A percentile compares a stretch with the other conserved stretches of the same genome.
Evolutionary conservation across 2,329 filamentous ascomycete genomes (phyloP).

Genomic region (Didymella segeticola): DNA sequence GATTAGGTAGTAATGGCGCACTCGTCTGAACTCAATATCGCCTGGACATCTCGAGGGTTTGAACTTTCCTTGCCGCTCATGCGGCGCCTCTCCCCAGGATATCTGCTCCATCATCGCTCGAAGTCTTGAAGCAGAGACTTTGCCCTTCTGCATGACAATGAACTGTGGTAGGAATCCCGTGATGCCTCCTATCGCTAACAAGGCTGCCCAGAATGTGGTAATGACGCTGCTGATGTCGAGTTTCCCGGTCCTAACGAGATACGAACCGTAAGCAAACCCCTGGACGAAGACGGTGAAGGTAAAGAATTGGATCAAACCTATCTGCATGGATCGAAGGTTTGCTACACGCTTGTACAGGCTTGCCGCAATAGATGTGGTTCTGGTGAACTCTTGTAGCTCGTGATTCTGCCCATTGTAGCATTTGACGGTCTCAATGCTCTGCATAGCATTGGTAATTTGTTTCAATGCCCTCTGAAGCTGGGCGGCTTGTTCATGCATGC

Average conservation of each 20-base stretch:
- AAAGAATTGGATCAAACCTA: constrained; percentile 75
- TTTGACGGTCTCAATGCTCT: constrained; percentile 84
- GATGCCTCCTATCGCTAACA: constrained; percentile 77
- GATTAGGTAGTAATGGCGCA: constrained; percentile 50
- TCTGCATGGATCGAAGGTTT: constrained; percentile 72
- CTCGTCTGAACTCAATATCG: constrained; percentile 72
- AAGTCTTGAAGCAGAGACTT: constrained; percentile 72
- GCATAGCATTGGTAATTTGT: constrained; percentile 71
- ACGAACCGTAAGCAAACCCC: constrained; percentile 87
- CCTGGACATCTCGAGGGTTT: constrained; percentile 61
- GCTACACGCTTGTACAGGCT: constrained; percentile 72
- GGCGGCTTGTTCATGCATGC: constrained; percentile 72
- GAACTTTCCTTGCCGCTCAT: constrained; percentile 22
- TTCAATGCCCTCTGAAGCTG: constrained; percentile 76
- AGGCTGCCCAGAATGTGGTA: constrained; percentile 83
- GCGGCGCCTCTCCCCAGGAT: constrained; percentile 28
- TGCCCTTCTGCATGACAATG: constrained; percentile 79
- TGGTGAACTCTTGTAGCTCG: constrained; percentile 71
- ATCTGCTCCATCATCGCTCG: constrained; percentile 52
- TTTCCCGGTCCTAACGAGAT: constrained; percentile 67
- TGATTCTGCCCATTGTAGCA: constrained; percentile 77
- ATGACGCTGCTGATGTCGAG: constrained; percentile 71
- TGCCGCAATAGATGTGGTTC: constrained; percentile 64
- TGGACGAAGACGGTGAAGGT: constrained; percentile 81
- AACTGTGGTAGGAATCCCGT: constrained; percentile 78